Conservation (phyloP, 345 rosid species). For the Crucihimalaya himalaica region DNA sequence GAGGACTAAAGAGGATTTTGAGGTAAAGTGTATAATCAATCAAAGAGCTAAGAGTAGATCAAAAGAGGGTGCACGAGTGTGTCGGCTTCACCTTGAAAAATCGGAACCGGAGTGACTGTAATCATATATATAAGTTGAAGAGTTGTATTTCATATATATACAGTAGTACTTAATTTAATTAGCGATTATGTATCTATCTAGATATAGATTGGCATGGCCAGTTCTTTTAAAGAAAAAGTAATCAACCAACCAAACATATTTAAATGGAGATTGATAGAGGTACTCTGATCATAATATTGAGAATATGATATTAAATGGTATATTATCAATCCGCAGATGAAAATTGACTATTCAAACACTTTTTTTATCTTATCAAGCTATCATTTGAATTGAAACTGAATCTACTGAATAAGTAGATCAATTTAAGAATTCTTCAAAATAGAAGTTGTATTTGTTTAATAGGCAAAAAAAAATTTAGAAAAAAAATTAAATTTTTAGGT, state of each 20-base stretch:
- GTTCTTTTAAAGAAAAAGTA: conserved; percentile 1
- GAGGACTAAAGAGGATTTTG: background rate
- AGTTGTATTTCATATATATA: background rate
- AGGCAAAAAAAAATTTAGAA: background rate
- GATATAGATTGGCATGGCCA: conserved; percentile 2
- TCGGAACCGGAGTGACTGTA: background rate
- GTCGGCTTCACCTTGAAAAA: background rate
- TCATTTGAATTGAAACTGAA: background rate
- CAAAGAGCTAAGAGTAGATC: background rate
- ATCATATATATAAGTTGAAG: background rate
- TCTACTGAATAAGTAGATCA: background rate
- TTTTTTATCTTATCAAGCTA: background rate
- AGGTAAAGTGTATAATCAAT: background rate
- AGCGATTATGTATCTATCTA: conserved; percentile 10
- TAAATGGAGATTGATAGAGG: conserved; percentile 23
- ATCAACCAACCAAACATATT: conserved; percentile 21
- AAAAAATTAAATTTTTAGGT: background rate
- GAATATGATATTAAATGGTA: background rate
- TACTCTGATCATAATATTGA: background rate
- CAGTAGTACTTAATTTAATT: background rate
- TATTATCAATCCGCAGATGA: background rate
- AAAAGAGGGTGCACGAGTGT: background rate
- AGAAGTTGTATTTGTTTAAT: background rate
- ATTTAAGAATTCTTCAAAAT: background rate
- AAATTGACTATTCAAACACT: conserved; percentile 5